A percentile compares a stretch with the other conserved stretches of the same genome.
These are phyloP conservation scores for Phylloporus arenicola DNA, from an alignment of 768 basidiomycete species.

Conservation along the genomic window DNA sequence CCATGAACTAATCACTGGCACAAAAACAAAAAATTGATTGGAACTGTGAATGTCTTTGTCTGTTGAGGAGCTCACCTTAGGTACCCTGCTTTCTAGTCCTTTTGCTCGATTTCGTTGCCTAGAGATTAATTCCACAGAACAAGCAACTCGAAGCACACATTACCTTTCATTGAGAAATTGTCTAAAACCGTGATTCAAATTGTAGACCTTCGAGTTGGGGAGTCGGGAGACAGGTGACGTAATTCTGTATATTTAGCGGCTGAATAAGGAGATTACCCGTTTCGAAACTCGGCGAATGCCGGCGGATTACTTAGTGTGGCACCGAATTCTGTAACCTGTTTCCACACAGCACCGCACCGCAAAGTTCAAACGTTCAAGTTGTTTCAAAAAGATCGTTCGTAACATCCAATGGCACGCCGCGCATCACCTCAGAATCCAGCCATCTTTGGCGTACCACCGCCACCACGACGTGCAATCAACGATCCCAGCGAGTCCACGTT, in stretches of 20 bases:
- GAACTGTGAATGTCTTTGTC: no score
- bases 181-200: no score
- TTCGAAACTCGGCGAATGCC: constrained; percentile 14
- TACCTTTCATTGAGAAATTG: no score
- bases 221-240: no score
- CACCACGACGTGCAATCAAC: constrained; percentile 38
- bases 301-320: background rate
- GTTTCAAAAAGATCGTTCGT: constrained; percentile 2
- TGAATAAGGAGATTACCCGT: background rate
- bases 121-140: no score
- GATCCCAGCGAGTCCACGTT: constrained; percentile 64
- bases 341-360: background rate
- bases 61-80: no score
- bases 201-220: no score
- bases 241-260: background rate
- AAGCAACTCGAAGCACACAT: no score
- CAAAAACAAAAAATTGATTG: no score
- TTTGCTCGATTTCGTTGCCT: no score
- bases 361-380: background rate
- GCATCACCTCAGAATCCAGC: constrained; percentile 49
- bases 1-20: no score
- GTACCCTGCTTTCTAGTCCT: no score
- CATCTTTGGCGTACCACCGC: constrained; percentile 42
- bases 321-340: background rate
- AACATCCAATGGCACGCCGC: constrained; percentile 61